Conservation (phyloP, 805 yeast species). For the Metschnikowia shivogae region DNA sequence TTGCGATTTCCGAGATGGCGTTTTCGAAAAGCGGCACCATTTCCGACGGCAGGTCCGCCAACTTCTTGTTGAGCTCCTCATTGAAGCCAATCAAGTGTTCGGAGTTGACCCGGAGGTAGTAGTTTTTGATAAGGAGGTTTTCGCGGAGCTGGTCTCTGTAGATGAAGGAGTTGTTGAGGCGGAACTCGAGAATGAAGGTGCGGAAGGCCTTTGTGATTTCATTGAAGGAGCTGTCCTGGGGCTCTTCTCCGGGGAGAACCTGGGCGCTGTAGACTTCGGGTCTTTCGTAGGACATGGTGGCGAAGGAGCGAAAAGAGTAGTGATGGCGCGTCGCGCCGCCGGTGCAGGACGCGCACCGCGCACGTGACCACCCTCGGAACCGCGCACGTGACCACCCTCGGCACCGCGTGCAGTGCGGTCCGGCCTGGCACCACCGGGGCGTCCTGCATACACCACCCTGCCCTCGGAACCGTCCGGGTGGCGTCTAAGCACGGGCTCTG, state of each 20-base stretch:
- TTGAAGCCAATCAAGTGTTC: constrained; percentile 85
- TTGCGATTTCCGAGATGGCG: constrained; percentile 83
- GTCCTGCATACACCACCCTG: too few relatives aligned
- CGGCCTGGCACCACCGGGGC: too few relatives aligned
- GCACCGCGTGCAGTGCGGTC: too few relatives aligned
- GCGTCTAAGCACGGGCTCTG: too few relatives aligned
- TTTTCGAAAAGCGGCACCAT: constrained; percentile 81
- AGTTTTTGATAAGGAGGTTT: constrained; percentile 73
- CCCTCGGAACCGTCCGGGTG: too few relatives aligned
- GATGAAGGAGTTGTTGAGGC: constrained; percentile 75
- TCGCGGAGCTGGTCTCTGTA: constrained; percentile 91
- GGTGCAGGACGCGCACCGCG: background rate
- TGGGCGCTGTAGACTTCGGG: constrained; percentile 71
- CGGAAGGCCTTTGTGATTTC: constrained; percentile 76
- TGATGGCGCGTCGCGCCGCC: background rate
- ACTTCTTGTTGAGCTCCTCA: constrained; percentile 80
- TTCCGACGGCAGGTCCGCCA: constrained; percentile 83
- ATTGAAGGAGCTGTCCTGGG: constrained; percentile 58
- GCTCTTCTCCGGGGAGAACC: constrained; percentile 80
- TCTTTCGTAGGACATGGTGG: constrained; percentile 65
- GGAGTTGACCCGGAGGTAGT: constrained; percentile 66
- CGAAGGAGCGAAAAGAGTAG: constrained; percentile 1
- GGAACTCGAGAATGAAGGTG: constrained; percentile 77
- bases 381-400: too few relatives aligned
- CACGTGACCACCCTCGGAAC: too few relatives aligned